These are phyloP conservation scores for Fusarium burgessii DNA, from an alignment of 2,329 filamentous ascomycete genomes.

Conservation along the genomic window DNA sequence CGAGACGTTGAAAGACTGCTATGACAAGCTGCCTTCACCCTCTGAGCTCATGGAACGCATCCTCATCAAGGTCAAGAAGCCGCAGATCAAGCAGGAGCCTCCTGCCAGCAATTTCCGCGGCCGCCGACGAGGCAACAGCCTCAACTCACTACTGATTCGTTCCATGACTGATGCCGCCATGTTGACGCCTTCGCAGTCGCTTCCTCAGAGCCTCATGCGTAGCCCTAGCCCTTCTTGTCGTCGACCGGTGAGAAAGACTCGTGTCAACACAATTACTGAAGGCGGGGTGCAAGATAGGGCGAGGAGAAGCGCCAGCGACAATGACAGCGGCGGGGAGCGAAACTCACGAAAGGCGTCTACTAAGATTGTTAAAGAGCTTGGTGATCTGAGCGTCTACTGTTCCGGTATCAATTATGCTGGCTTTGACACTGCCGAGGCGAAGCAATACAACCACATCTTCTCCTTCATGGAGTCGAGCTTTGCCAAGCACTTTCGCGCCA, in stretches of 20 bases:
- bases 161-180: conserved; percentile 67
- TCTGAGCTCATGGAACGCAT: conserved; percentile 86
- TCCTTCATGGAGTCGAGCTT: conserved; percentile 94
- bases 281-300: conserved; percentile 65
- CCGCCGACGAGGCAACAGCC: conserved; percentile 74
- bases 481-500: conserved; percentile 79
- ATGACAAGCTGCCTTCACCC: conserved; percentile 81
- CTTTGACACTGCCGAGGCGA: conserved; percentile 82
- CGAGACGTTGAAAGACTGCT: conserved; percentile 76
- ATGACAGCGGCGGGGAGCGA: conserved; percentile 75
- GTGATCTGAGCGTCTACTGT: conserved; percentile 84
- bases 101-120: conserved; percentile 51
- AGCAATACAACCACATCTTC: conserved; percentile 92
- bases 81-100: conserved; percentile 60
- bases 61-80: conserved; percentile 93
- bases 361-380: conserved; percentile 87
- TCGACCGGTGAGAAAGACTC: conserved; percentile 63
- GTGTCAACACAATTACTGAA: conserved; percentile 68
- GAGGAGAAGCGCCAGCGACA: conserved; percentile 80
- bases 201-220: conserved; percentile 66
- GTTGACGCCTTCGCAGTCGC: conserved; percentile 61
- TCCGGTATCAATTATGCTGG: conserved; percentile 83
- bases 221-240: conserved; percentile 63
- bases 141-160: conserved; percentile 74
- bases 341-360: conserved; percentile 74